A percentile compares a stretch with the other conserved stretches of the same genome.
Conservation (phyloP, 2,329 filamentous ascomycete genomes). For the Davidsoniella eucalypti region DNA sequence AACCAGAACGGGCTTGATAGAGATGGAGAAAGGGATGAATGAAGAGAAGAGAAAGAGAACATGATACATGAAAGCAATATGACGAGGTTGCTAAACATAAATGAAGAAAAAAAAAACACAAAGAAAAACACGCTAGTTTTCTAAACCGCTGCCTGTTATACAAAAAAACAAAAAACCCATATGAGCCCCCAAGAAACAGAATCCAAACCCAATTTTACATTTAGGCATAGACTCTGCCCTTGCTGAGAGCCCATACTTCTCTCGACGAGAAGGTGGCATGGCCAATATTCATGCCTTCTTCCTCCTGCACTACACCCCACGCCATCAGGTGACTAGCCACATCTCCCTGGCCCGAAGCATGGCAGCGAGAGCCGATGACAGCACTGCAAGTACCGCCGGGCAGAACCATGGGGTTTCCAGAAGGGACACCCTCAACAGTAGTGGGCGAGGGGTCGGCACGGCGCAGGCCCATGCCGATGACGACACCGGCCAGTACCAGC, state of each 20-base stretch:
- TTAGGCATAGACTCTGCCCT: slow-evolving; percentile 24
- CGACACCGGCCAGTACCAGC: slow-evolving; percentile 19
- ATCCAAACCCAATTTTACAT: slow-evolving; percentile 1
- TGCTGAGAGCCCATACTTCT: slow-evolving; percentile 21
- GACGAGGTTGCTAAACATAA: neutral
- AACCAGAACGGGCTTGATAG: no score
- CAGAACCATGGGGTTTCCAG: slow-evolving; percentile 33
- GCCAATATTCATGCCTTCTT: slow-evolving; percentile 23
- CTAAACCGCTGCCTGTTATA: neutral
- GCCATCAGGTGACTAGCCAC: slow-evolving; percentile 21
- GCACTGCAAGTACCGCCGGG: slow-evolving; percentile 33
- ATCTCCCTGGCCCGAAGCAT: slow-evolving; percentile 20
- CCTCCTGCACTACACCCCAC: slow-evolving; percentile 31
- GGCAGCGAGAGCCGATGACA: slow-evolving; percentile 34
- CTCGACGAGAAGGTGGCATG: slow-evolving; percentile 29
- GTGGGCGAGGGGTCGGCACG: slow-evolving; percentile 23
- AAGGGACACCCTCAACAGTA: slow-evolving; percentile 20
- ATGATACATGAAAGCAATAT: no score
- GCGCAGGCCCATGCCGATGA: slow-evolving; percentile 25
- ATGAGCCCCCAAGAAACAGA: slow-evolving; percentile 1
- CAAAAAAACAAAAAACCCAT: neutral
- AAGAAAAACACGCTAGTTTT: neutral
- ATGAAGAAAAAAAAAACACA: neutral
- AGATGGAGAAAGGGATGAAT: no score
- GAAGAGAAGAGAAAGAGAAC: no score